Conservation (phyloP, 2,329 filamentous ascomycete genomes). For the Ambrosiella cleistominuta region DNA sequence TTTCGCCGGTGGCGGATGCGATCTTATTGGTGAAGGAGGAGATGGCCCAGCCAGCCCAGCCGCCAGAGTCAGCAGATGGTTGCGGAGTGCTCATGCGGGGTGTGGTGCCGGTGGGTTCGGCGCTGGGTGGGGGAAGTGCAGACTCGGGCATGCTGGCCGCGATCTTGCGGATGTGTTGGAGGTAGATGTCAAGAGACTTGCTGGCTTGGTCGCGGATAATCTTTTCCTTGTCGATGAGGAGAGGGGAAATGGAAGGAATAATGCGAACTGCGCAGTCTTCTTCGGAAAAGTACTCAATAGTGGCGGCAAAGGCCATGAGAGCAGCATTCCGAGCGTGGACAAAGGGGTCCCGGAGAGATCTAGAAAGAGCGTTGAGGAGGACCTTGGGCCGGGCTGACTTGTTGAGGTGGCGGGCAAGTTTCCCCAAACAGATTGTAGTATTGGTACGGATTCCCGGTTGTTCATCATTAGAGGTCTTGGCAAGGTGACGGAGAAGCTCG, state of each 20-base stretch:
- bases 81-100: slow-evolving; percentile 71
- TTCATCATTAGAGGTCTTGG: slow-evolving; percentile 93
- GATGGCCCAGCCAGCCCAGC: slow-evolving; percentile 93
- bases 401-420: slow-evolving; percentile 81
- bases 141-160: slow-evolving; percentile 64
- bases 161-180: slow-evolving; percentile 67
- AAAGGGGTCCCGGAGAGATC: slow-evolving; percentile 82
- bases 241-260: slow-evolving; percentile 66
- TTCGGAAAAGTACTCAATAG: slow-evolving; percentile 68
- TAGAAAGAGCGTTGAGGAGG: slow-evolving; percentile 76
- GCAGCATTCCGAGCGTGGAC: slow-evolving; percentile 84
- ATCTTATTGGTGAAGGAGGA: slow-evolving; percentile 96
- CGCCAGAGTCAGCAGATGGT: slow-evolving; percentile 17
- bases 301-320: slow-evolving; percentile 70
- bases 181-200: slow-evolving; percentile 74
- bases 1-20: slow-evolving; percentile 68
- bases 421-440: slow-evolving; percentile 91
- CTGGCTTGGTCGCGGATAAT: slow-evolving; percentile 79
- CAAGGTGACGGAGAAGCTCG: slow-evolving; percentile 74
- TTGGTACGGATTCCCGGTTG: slow-evolving; percentile 95
- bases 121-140: slow-evolving; percentile 47
- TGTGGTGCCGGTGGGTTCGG: slow-evolving; percentile 31
- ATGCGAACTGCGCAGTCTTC: slow-evolving; percentile 78
- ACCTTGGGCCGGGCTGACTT: slow-evolving; percentile 69
- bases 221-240: slow-evolving; percentile 88